Evolutionary conservation across 2,329 filamentous ascomycete genomes (phyloP).

Genomic region (Aureobasidium uvarum): DNA sequence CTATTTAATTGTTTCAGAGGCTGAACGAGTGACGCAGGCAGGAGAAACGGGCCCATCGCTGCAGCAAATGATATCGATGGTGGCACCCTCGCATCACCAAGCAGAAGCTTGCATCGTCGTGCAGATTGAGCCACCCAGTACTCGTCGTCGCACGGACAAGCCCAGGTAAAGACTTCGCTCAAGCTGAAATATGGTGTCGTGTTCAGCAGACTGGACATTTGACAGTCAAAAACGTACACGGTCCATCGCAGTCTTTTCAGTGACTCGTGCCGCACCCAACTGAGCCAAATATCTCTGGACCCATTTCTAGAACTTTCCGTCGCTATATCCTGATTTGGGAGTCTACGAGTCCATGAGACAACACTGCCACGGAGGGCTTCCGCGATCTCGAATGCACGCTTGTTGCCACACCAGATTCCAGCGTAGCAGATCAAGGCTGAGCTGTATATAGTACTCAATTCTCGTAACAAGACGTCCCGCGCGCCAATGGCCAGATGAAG

Average conservation of each 20-base stretch:
- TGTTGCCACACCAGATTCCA: conserved; percentile 11
- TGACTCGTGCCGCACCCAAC: background rate
- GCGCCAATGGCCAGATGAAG: background rate
- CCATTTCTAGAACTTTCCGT: background rate
- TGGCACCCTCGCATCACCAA: background rate
- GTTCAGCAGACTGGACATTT: background rate
- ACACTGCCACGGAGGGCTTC: background rate
- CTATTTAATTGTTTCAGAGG: background rate
- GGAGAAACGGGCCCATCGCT: background rate
- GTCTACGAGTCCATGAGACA: conserved; percentile 34
- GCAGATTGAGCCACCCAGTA: background rate
- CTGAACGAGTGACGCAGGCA: background rate
- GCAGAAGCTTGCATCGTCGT: background rate
- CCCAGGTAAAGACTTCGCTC: background rate
- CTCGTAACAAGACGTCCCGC: background rate
- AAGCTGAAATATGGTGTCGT: background rate
- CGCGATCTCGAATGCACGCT: background rate
- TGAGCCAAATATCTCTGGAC: background rate
- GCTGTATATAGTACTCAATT: background rate
- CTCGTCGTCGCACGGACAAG: background rate
- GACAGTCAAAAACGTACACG: background rate
- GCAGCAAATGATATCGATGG: background rate
- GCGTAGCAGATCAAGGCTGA: conserved; percentile 24
- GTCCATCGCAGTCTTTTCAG: background rate
- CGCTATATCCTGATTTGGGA: background rate